Conservation (phyloP, 345 rosid species). For the Pugionium dolabratum region DNA sequence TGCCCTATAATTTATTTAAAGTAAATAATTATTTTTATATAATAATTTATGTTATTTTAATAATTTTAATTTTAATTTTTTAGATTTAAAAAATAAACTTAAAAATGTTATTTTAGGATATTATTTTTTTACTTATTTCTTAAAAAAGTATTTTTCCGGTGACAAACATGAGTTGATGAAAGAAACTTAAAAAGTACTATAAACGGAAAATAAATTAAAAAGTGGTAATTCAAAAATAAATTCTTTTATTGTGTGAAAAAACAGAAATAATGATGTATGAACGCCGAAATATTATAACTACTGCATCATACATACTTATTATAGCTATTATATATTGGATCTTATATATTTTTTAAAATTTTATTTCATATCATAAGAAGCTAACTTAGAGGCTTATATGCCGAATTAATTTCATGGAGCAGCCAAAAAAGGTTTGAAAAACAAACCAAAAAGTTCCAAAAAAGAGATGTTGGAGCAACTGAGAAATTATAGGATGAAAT, state of each 20-base stretch:
- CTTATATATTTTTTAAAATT: background rate
- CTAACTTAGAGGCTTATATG: background rate
- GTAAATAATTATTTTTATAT: no score
- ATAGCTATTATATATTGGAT: background rate
- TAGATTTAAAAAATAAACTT: no score
- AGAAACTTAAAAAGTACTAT: no score
- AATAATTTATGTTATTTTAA: no score
- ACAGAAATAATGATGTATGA: background rate
- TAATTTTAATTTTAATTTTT: no score
- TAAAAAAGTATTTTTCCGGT: no score
- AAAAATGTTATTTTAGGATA: no score
- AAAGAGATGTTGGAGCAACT: background rate
- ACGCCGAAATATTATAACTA: background rate
- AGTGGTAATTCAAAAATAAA: background rate
- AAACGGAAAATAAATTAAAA: no score
- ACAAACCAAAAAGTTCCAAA: background rate
- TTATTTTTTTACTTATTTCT: no score
- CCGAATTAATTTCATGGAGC: background rate
- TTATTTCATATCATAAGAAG: background rate
- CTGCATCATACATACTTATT: background rate
- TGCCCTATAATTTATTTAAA: no score
- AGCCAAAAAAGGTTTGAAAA: background rate
- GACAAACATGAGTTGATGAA: no score
- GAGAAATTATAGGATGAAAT: slow-evolving; percentile 21
- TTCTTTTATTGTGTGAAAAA: no score